Evolutionary conservation across 352 stramenopile genomes (phyloP), one percentile per base, ranked within the genome.

Genomic region (Pythium periplocum): DNA sequence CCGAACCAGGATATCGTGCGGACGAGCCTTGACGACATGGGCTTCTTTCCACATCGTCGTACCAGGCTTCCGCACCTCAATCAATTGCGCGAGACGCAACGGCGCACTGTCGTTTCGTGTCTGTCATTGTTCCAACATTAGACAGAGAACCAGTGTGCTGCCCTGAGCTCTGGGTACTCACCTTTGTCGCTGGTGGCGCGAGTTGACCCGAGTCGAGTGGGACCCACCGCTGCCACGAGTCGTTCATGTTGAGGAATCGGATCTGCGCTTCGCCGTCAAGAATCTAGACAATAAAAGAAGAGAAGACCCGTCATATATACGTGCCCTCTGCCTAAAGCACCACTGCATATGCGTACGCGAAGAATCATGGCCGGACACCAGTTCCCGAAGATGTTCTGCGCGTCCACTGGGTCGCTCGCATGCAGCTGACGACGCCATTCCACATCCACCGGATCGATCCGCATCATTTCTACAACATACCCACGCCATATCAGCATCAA

Each of bases 241-340:
- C 68, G 61, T 94, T 82, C 83, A 94, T 94, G 54, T 87, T 91
- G 37, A 90, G 71, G 59, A 79, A 92, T 26, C 79, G 78, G 42
- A 94, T 58, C 17, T 74, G 73, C 50, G 77, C 67, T 54, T 92
- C 79, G 2, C 75, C 77, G 40, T 87, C n/a, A 17, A 1, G 38
- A 42, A 42, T 12, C 31, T 26, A 43, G 4, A 48, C 12, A 38
- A 46, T 34, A 51, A 51, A 33, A 61, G 34, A 39, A n/a, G 30
- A 57, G 42, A 26, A 5, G 8, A 17, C n/a, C n/a, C 6, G 7
- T 35, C 4, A 61, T 11, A 46, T 37, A 42, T 31, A 51, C 7
- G 3, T 12, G 26, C 17, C 17, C 17, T 26, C 17, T 26, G 17
- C 0, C 17, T 26, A 26, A 26, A 26, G 17, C 17, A 26, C 17